A percentile compares a stretch with the other conserved stretches of the same genome.
phyloP scores from a whole-genome alignment of 106 monocot species.

The Dendrobium nobile region DNA sequence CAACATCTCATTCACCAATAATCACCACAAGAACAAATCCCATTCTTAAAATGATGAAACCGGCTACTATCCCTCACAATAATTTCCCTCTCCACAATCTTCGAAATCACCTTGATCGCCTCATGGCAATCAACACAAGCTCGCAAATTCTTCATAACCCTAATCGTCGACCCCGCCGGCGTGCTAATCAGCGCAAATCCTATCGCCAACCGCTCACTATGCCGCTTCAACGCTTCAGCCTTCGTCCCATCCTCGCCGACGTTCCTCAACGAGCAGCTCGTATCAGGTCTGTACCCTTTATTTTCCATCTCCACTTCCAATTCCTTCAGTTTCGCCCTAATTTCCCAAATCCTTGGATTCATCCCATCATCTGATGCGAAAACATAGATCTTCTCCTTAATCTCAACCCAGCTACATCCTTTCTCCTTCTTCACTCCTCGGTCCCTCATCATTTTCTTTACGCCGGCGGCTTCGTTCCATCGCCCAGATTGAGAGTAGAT shows the following conservation, averaged over 20 bases:
- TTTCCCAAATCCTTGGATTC: conserved; percentile 27
- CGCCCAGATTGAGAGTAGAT: conserved; percentile 54
- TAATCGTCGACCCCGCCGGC: conserved; percentile 39
- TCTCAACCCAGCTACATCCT: conserved; percentile 83
- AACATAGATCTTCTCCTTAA: conserved; percentile 36
- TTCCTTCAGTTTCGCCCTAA: conserved; percentile 24
- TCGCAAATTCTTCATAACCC: conserved; percentile 77
- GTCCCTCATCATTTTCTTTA: conserved; percentile 72
- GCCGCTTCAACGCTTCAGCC: conserved; percentile 58
- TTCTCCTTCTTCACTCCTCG: conserved; percentile 66
- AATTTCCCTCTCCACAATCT: conserved; percentile 55
- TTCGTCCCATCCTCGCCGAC: conserved; percentile 60
- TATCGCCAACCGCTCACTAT: conserved; percentile 81
- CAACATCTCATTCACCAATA: conserved; percentile 38
- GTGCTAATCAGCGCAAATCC: conserved; percentile 54
- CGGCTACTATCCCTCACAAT: conserved; percentile 57
- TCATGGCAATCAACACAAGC: conserved; percentile 66
- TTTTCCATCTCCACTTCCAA: conserved; percentile 44
- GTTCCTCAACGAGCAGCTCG: conserved; percentile 54
- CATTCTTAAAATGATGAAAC: conserved; percentile 74
- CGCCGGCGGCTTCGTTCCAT: conserved; percentile 63
- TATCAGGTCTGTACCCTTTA: conserved; percentile 52
- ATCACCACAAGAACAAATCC: conserved; percentile 77
- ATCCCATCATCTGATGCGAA: conserved; percentile 51
- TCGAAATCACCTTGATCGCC: conserved; percentile 63